Evolutionary conservation across 2,329 filamentous ascomycete species (phyloP).

Genomic region (Diaporthe australafricana): DNA sequence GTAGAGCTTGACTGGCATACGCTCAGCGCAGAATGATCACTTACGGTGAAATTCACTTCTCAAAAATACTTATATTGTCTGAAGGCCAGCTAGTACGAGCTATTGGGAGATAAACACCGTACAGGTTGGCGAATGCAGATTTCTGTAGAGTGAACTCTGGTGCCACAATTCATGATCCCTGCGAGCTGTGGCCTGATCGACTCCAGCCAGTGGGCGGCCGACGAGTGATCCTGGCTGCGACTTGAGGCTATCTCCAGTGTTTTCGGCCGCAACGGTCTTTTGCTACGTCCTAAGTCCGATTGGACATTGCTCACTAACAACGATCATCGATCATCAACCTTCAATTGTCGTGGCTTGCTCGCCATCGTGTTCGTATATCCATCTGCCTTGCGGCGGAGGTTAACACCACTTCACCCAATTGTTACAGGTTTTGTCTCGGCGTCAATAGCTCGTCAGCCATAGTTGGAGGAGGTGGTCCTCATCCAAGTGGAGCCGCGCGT

Average conservation of each 20-base stretch:
- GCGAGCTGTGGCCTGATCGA: not conserved
- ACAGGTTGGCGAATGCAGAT: too few relatives aligned
- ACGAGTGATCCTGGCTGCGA: not conserved
- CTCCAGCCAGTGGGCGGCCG: too few relatives aligned
- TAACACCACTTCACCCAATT: not conserved
- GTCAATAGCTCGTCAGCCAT: not conserved
- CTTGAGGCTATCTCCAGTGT: slow-evolving; percentile 8
- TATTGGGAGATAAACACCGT: too few relatives aligned
- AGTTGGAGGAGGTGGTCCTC: not conserved
- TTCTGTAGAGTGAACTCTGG: too few relatives aligned
- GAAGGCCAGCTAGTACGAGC: too few relatives aligned
- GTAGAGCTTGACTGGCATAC: not conserved
- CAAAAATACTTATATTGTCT: too few relatives aligned
- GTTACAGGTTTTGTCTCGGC: not conserved
- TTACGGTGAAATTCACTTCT: too few relatives aligned
- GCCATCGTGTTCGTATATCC: slow-evolving; percentile 9
- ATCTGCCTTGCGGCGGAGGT: not conserved
- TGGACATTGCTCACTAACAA: not conserved
- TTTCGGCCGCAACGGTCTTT: not conserved
- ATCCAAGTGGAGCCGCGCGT: not conserved
- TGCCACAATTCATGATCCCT: not conserved
- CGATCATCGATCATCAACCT: not conserved
- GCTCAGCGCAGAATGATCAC: not conserved
- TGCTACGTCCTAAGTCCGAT: not conserved
- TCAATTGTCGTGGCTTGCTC: not conserved